A percentile compares a stretch with the other conserved stretches of the same genome.
Evolutionary conservation across 192 early-diverging fungal genomes (phyloP).

Genomic region (Linnemannia schmuckeri): DNA sequence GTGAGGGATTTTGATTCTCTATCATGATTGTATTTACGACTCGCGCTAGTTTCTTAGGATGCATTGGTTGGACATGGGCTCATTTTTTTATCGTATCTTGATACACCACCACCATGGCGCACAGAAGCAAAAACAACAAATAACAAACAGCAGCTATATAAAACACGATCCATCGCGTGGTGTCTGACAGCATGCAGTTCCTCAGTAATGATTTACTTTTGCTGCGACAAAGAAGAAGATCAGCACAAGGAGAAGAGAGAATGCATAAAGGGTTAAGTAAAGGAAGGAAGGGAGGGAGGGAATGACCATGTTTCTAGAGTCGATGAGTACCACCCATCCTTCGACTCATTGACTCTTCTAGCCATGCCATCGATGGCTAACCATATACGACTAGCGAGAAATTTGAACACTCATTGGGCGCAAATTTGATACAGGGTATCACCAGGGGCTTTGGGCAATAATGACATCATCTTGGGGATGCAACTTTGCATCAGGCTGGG

Average conservation of each 20-base stretch:
- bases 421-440: not conserved
- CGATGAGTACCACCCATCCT: no score
- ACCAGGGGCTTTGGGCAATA: not conserved
- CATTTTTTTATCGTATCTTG: constrained; percentile 1
- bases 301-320: no score
- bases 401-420: not conserved
- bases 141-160: not conserved
- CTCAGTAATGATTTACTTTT: no score
- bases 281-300: no score
- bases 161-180: not conserved
- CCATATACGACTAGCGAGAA: not conserved
- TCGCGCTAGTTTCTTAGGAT: not conserved
- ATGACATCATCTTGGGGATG: not conserved
- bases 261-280: no score
- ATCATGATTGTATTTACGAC: not conserved
- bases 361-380: not conserved
- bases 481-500: not conserved
- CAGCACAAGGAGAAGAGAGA: no score
- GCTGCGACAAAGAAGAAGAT: no score
- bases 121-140: not conserved
- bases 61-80: not conserved
- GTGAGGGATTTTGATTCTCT: not conserved
- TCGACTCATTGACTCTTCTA: not conserved
- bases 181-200: no score
- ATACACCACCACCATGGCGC: not conserved